Percentiles rank a stretch among this genome's conserved stretches.
Conservation (phyloP, 1,284 basidiomycete species). For the Boletus smithii region DNA sequence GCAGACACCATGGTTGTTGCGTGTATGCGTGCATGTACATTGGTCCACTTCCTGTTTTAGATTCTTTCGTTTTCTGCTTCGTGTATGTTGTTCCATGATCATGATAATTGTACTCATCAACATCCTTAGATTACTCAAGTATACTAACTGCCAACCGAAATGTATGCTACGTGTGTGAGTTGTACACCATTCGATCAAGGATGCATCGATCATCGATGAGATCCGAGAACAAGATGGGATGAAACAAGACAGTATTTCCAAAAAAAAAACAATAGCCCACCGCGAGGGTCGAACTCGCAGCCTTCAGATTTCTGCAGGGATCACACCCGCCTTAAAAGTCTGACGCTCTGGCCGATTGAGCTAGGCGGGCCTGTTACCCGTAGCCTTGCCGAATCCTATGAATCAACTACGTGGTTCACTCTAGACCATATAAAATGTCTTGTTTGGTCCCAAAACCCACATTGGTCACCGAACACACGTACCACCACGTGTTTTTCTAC, state of each 20-base stretch:
- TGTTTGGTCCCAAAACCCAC: no score
- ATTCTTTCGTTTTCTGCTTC: conserved; percentile 12
- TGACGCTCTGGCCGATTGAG: conserved; percentile 49
- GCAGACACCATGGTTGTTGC: conserved; percentile 9
- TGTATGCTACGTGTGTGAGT: conserved; percentile 17
- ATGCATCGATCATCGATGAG: no score
- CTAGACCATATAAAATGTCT: no score
- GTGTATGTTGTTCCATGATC: conserved; percentile 15
- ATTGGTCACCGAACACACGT: background rate
- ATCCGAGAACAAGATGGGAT: no score
- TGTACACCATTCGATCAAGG: background rate
- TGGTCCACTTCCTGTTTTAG: conserved; percentile 10
- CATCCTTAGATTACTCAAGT: conserved; percentile 29
- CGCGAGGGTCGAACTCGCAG: conserved; percentile 91
- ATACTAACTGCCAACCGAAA: conserved; percentile 11
- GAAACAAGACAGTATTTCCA: background rate
- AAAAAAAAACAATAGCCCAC: conserved; percentile 56
- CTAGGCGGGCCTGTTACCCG: conserved; percentile 51
- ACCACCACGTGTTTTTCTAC: background rate
- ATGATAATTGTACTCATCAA: conserved; percentile 15
- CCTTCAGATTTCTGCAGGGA: conserved; percentile 84
- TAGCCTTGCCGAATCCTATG: fast-evolving
- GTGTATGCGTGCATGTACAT: conserved; percentile 17
- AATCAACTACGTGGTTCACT: no score
- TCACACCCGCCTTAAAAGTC: conserved; percentile 52